Conservation (phyloP, 352 stramenopile species). For the Phytophthora hybrid region DNA sequence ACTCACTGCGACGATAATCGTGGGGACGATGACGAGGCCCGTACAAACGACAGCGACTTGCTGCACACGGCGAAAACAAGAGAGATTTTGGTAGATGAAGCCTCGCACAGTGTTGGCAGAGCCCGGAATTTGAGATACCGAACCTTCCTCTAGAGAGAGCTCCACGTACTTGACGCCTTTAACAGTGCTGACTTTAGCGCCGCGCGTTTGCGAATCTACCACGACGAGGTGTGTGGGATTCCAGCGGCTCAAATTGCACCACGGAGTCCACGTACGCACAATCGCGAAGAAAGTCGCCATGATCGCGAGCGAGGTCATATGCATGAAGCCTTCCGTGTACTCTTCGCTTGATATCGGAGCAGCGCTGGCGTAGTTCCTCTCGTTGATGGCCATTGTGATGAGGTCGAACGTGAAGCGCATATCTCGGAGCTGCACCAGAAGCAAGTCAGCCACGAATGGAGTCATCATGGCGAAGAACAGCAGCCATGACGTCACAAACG, state of each 20-base stretch:
- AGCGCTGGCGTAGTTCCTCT: background rate
- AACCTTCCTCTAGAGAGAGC: background rate
- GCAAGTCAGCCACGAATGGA: slow-evolving; percentile 38
- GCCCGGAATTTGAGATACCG: background rate
- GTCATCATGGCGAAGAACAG: slow-evolving; percentile 9
- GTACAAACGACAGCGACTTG: background rate
- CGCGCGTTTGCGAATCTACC: background rate
- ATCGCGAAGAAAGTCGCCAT: background rate
- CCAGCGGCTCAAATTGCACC: background rate
- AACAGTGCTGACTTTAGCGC: background rate
- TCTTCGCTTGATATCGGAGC: background rate
- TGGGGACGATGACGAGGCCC: background rate
- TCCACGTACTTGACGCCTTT: background rate
- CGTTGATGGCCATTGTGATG: slow-evolving; percentile 34
- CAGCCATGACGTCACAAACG: slow-evolving; percentile 1
- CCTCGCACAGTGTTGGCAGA: background rate
- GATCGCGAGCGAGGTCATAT: background rate
- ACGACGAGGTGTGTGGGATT: background rate
- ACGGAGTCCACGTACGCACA: background rate
- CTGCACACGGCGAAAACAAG: background rate
- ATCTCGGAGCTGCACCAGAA: slow-evolving; percentile 37
- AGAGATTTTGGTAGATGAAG: background rate
- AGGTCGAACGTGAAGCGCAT: slow-evolving; percentile 53
- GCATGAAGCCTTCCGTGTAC: background rate
- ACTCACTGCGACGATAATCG: background rate